Evolutionary conservation across 257 asterid genomes (phyloP).

Genomic region (Coffea canephora): DNA sequence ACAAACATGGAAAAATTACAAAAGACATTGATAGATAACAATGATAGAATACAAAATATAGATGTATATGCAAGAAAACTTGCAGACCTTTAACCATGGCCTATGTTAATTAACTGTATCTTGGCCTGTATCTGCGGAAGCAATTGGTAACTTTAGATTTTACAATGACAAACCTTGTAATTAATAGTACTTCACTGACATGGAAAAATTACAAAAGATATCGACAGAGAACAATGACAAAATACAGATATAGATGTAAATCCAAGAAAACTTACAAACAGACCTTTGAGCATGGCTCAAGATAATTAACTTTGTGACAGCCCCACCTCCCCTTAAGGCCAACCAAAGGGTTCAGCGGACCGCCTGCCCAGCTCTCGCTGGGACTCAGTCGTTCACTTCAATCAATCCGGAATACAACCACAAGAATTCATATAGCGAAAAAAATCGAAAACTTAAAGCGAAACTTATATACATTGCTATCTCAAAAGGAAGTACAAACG

Average conservation of each 20-base stretch:
- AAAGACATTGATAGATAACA: neutral
- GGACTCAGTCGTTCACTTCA: too few species aligned
- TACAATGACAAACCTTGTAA: neutral
- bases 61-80: neutral
- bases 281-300: slow-evolving; percentile 91
- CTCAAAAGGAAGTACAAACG: too few species aligned
- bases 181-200: neutral
- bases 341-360: too few species aligned
- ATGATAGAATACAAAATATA: neutral
- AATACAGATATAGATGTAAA: neutral
- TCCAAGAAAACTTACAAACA: slow-evolving; percentile 7
- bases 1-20: neutral
- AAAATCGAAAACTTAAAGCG: too few species aligned
- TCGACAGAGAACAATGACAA: neutral
- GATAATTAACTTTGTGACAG: slow-evolving; percentile 35
- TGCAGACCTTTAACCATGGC: slow-evolving; percentile 82
- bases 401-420: too few species aligned
- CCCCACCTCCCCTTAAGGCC: too few species aligned
- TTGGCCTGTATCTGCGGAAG: slow-evolving; percentile 46
- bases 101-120: slow-evolving; percentile 71
- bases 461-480: too few species aligned
- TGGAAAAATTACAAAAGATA: neutral
- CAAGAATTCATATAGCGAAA: too few species aligned
- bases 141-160: neutral
- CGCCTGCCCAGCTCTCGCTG: too few species aligned